Percentiles rank a stretch among this genome's conserved stretches.
phyloP scores from a whole-genome alignment of 768 basidiomycete genomes.

The Suillus discolor region DNA sequence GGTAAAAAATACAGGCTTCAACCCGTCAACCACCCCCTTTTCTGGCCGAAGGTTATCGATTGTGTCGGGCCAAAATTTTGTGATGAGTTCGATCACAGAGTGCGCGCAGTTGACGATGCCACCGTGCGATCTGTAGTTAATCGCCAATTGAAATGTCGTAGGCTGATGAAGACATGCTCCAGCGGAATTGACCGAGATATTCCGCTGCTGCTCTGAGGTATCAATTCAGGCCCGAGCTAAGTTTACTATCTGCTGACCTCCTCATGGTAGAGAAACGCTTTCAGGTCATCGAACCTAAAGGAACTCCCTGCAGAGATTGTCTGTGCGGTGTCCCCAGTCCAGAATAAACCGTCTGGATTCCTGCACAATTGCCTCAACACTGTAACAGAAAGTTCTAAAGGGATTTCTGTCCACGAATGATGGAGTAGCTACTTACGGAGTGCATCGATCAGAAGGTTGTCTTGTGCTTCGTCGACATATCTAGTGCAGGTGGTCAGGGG shows the following conservation, averaged over 20 bases:
- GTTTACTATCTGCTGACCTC: not conserved
- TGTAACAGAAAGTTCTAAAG: conserved; percentile 23
- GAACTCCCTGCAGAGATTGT: conserved; percentile 78
- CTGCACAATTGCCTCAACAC: conserved; percentile 62
- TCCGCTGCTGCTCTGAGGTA: conserved; percentile 20
- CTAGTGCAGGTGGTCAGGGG: conserved; percentile 33
- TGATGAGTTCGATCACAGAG: conserved; percentile 63
- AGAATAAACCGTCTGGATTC: conserved; percentile 70
- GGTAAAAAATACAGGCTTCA: conserved; percentile 59
- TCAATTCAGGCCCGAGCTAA: not conserved
- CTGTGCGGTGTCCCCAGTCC: conserved; percentile 82
- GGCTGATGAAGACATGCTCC: conserved; percentile 27
- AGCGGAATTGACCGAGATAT: conserved; percentile 11
- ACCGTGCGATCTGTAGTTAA: conserved; percentile 72
- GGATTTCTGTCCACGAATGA: not conserved
- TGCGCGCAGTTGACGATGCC: conserved; percentile 78
- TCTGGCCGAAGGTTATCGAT: conserved; percentile 64
- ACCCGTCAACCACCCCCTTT: conserved; percentile 53
- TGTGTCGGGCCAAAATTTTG: conserved; percentile 59
- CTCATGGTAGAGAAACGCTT: conserved; percentile 58
- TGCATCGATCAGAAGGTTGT: conserved; percentile 67
- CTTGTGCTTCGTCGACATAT: conserved; percentile 77
- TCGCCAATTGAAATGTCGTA: conserved; percentile 54
- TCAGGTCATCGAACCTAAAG: conserved; percentile 72
- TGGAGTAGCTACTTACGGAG: conserved; percentile 41